Percentiles rank a stretch among this genome's conserved stretches.
phyloP scores from a whole-genome alignment of 2,329 filamentous ascomycete genomes.

The Colletotrichum gloeosporioides region DNA sequence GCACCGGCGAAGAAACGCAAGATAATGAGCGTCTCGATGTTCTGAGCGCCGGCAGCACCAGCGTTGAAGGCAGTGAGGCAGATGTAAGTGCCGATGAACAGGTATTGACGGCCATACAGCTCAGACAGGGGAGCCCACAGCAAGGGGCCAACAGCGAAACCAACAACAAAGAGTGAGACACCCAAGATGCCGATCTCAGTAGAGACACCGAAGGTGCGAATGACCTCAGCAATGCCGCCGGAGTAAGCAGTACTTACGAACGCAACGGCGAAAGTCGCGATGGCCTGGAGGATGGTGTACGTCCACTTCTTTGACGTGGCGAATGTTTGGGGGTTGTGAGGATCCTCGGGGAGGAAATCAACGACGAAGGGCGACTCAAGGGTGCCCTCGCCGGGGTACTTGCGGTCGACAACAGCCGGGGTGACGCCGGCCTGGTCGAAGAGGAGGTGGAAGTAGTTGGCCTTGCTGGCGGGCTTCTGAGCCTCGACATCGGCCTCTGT shows the following conservation, averaged over 20 bases:
- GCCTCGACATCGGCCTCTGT: slow-evolving; percentile 49
- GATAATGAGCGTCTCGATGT: slow-evolving; percentile 63
- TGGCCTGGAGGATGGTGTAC: slow-evolving; percentile 63
- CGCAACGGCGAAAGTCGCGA: slow-evolving; percentile 68
- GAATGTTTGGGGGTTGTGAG: slow-evolving; percentile 67
- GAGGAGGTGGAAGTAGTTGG: slow-evolving; percentile 58
- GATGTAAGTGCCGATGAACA: slow-evolving; percentile 64
- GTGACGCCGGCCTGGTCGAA: slow-evolving; percentile 64
- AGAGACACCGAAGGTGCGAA: slow-evolving; percentile 53
- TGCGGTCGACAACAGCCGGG: slow-evolving; percentile 58
- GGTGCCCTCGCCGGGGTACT: slow-evolving; percentile 66
- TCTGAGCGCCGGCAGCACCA: slow-evolving; percentile 61
- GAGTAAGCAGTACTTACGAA: slow-evolving; percentile 69
- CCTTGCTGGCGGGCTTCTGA: slow-evolving; percentile 33
- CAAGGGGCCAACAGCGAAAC: slow-evolving; percentile 64
- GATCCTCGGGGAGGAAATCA: slow-evolving; percentile 67
- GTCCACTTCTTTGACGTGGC: slow-evolving; percentile 62
- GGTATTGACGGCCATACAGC: slow-evolving; percentile 62
- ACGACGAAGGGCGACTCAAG: slow-evolving; percentile 67
- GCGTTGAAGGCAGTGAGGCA: slow-evolving; percentile 66
- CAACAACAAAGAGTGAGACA: slow-evolving; percentile 51
- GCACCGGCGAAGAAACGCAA: slow-evolving; percentile 69
- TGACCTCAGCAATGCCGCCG: slow-evolving; percentile 56
- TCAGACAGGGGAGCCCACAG: slow-evolving; percentile 70
- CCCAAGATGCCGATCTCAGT: slow-evolving; percentile 51